Conservation (phyloP, 768 basidiomycete species). For the Tylopilus vinaceipallidus region DNA sequence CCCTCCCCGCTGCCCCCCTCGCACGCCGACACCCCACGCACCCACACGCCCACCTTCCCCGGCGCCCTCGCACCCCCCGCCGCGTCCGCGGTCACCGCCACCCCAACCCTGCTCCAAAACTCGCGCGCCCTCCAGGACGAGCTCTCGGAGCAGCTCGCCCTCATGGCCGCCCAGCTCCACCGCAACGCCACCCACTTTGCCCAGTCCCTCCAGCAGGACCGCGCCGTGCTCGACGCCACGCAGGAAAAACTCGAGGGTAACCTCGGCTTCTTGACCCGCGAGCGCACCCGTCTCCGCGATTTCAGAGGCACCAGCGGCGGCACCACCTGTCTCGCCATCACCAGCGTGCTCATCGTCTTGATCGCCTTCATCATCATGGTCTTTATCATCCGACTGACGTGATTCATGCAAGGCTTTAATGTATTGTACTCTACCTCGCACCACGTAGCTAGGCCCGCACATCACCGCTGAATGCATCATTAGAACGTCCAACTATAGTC, state of each 20-base stretch:
- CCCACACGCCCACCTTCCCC: constrained; percentile 7
- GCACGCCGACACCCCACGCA: constrained; percentile 6
- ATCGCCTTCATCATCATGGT: constrained; percentile 73
- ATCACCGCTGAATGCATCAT: no score
- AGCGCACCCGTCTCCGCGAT: constrained; percentile 58
- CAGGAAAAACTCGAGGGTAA: constrained; percentile 75
- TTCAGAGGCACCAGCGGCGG: constrained; percentile 61
- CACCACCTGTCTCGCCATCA: constrained; percentile 71
- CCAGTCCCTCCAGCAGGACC: constrained; percentile 69
- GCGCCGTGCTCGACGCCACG: constrained; percentile 62
- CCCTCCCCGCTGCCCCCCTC: neutral
- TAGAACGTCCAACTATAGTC: constrained; percentile 11
- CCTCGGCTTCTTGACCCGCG: constrained; percentile 62
- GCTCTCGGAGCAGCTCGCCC: constrained; percentile 67
- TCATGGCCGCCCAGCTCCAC: constrained; percentile 88
- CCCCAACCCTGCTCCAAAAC: constrained; percentile 47
- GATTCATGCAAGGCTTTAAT: no score
- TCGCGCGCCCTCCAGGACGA: constrained; percentile 70
- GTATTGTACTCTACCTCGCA: no score
- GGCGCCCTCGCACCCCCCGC: neutral
- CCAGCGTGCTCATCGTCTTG: constrained; percentile 62
- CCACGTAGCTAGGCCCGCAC: no score
- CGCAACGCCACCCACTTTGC: constrained; percentile 81
- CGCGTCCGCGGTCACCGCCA: constrained; percentile 31
- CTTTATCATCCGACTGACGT: constrained; percentile 65